Conservation (phyloP, 495 filamentous ascomycete genomes). For the Corynascus novoguineensis region DNA sequence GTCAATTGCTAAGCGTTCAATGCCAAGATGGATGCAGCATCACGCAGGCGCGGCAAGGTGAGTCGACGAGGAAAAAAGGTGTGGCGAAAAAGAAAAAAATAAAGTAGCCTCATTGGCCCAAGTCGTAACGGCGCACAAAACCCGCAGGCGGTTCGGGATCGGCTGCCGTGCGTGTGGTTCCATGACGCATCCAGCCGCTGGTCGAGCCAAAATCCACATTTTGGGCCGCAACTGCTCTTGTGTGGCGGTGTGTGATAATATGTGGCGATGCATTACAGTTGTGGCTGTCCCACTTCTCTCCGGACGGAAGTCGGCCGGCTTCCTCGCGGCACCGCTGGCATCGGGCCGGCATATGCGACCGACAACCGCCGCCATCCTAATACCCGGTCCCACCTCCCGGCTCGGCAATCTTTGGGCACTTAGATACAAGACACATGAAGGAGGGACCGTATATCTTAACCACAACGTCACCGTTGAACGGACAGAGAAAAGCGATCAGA, state of each 20-base stretch:
- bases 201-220: background rate
- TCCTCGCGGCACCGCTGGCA: background rate
- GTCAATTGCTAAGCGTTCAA: background rate
- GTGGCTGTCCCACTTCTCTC: too few relatives aligned
- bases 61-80: too few relatives aligned
- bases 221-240: too few relatives aligned
- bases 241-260: too few relatives aligned
- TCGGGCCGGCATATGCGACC: background rate
- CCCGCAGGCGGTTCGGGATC: conserved; percentile 8
- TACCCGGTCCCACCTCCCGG: background rate
- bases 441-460: too few relatives aligned
- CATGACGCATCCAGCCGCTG: background rate
- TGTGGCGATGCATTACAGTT: too few relatives aligned
- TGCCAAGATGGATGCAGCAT: conserved; percentile 1
- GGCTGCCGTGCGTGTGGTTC: background rate
- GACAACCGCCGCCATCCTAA: background rate
- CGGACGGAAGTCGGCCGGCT: background rate
- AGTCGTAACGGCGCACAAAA: conserved; percentile 12
- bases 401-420: too few relatives aligned
- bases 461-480: too few relatives aligned
- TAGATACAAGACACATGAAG: too few relatives aligned
- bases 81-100: too few relatives aligned
- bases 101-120: conserved; percentile 9
- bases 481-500: too few relatives aligned
- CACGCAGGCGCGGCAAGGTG: too few relatives aligned